phyloP scores from a whole-genome alignment of 352 stramenopile genomes.

The Hyaloperonospora arabidopsidis region DNA sequence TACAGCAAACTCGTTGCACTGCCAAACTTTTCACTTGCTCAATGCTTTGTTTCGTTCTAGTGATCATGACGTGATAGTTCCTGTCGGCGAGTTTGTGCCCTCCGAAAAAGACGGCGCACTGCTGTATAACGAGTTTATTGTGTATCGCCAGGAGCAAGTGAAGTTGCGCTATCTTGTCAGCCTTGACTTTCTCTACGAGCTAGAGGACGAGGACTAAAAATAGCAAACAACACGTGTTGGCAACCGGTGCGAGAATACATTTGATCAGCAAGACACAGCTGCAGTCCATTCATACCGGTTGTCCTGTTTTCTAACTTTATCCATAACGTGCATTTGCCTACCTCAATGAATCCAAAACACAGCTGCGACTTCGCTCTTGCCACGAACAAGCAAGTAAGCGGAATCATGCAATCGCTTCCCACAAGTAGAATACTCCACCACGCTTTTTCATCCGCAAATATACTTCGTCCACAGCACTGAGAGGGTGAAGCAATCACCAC shows the following conservation, averaged over 20 bases:
- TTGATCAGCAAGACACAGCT: slow-evolving; percentile 13
- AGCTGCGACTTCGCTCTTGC: slow-evolving; percentile 13
- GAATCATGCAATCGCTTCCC: slow-evolving; percentile 10
- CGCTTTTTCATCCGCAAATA: slow-evolving; percentile 15
- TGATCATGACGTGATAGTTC: slow-evolving; percentile 45
- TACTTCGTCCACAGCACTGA: slow-evolving; percentile 20
- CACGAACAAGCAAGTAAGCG: slow-evolving; percentile 5
- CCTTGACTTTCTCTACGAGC: slow-evolving; percentile 43
- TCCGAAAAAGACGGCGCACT: slow-evolving; percentile 40
- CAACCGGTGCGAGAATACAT: slow-evolving; percentile 4
- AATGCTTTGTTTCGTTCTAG: slow-evolving; percentile 8
- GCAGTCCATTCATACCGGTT: slow-evolving; percentile 25
- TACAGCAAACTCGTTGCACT: neutral
- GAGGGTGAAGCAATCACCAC: slow-evolving; percentile 9
- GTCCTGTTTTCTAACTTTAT: slow-evolving; percentile 39
- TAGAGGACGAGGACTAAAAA: slow-evolving; percentile 16
- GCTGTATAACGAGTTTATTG: slow-evolving; percentile 74
- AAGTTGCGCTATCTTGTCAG: slow-evolving; percentile 54
- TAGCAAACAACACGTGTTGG: neutral
- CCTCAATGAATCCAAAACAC: slow-evolving; percentile 22
- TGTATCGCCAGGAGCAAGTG: slow-evolving; percentile 64
- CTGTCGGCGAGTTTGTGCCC: slow-evolving; percentile 46
- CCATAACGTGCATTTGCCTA: slow-evolving; percentile 29
- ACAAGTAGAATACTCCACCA: slow-evolving; percentile 9
- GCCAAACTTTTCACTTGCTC: neutral